Conservation (phyloP, 2,329 filamentous ascomycete genomes). For the Blastomyces emzantsi region DNA sequence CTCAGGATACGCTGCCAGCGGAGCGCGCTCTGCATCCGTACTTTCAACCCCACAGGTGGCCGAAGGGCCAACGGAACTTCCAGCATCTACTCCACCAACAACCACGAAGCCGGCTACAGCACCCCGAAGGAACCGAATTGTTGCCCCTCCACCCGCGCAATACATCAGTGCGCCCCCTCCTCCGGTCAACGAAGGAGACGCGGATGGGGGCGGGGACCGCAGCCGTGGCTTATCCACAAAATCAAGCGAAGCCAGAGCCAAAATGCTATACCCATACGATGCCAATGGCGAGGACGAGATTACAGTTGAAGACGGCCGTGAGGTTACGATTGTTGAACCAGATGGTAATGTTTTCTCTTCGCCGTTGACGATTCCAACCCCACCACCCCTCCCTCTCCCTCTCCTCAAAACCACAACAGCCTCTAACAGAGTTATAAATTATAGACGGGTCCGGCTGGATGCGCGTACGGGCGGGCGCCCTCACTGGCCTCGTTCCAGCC, state of each 20-base stretch:
- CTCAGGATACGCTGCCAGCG: constrained; percentile 76
- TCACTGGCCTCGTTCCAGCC: constrained; percentile 78
- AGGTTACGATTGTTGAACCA: constrained; percentile 69
- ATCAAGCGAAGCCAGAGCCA: constrained; percentile 56
- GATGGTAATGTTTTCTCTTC: constrained; percentile 59
- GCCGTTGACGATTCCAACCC: neutral
- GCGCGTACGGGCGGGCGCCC: constrained; percentile 62
- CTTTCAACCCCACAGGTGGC: constrained; percentile 41
- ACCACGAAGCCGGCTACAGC: constrained; percentile 42
- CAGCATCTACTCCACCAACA: constrained; percentile 31
- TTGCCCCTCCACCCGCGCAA: constrained; percentile 76
- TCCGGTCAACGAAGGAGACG: constrained; percentile 30
- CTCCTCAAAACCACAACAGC: neutral
- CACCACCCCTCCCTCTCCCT: neutral
- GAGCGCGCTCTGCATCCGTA: constrained; percentile 65
- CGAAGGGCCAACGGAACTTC: constrained; percentile 39
- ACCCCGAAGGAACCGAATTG: constrained; percentile 42
- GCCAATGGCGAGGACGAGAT: constrained; percentile 73
- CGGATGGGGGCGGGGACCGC: constrained; percentile 22
- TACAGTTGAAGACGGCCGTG: constrained; percentile 66
- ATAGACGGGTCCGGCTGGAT: constrained; percentile 87
- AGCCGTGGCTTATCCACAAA: constrained; percentile 24
- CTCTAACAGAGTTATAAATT: neutral
- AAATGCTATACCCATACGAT: constrained; percentile 85
- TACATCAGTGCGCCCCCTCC: constrained; percentile 62